phyloP scores from a whole-genome alignment of 2,329 filamentous ascomycete species.

The Alternaria brassicicola region DNA sequence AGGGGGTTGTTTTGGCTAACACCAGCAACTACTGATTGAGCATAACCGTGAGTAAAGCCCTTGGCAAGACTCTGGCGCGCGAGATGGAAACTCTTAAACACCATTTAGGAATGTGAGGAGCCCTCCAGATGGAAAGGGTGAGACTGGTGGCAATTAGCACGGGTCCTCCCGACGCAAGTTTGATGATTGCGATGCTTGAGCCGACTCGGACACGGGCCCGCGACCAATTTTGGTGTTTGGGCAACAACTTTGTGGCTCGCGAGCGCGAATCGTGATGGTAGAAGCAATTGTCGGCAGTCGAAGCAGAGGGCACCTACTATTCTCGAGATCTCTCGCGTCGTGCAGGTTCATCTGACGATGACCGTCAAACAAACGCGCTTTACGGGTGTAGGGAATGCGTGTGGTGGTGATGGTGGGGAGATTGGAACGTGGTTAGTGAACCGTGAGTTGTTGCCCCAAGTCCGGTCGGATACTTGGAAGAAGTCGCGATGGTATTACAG shows the following conservation, averaged over 20 bases:
- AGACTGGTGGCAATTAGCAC: conserved; percentile 47
- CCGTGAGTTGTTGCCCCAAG: conserved; percentile 17
- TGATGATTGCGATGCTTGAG: conserved; percentile 24
- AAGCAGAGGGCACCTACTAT: conserved; percentile 60
- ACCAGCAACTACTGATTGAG: conserved; percentile 94
- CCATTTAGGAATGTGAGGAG: conserved; percentile 82
- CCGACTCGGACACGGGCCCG: conserved; percentile 21
- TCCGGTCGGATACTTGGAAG: conserved; percentile 13
- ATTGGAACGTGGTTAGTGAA: conserved; percentile 22
- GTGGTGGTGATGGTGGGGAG: conserved; percentile 13
- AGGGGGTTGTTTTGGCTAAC: conserved; percentile 66
- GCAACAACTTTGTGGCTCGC: conserved; percentile 27
- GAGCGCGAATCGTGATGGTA: conserved; percentile 11
- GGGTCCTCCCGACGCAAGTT: neutral
- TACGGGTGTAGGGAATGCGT: conserved; percentile 37
- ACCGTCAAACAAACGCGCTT: conserved; percentile 90
- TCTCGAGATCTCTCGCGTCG: conserved; percentile 61
- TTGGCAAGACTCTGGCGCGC: conserved; percentile 98
- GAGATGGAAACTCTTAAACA: conserved; percentile 75
- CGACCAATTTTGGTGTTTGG: conserved; percentile 17
- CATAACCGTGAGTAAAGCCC: conserved; percentile 96
- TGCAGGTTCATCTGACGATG: conserved; percentile 99
- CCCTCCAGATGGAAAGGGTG: conserved; percentile 65
- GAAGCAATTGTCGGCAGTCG: conserved; percentile 7
- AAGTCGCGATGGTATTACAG: conserved; percentile 13